Evolutionary conservation across 176 grass and related monocot species (phyloP), one percentile per base, ranked within the genome.

Genomic region (Pontederia crassipes): DNA sequence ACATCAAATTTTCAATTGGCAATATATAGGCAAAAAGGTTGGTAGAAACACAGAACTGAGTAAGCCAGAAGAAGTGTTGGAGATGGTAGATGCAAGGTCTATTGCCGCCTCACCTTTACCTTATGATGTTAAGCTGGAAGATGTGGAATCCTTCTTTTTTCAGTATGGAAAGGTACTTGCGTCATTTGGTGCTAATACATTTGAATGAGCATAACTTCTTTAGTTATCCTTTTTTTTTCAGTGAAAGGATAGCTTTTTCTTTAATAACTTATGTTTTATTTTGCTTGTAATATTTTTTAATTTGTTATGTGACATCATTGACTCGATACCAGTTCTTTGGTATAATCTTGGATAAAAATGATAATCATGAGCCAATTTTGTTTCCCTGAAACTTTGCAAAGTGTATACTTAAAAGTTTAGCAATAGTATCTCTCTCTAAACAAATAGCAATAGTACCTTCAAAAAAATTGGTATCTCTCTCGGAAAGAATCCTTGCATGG

Each of bases 101-200:
- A 32, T 93, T 74, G 88, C 94, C 14, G 94, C 54, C 51, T 83
- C 88, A 68, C 94, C 88, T 2, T 77, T 98, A 61, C 85, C 88
- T 72, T 79, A 86, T 77, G 89, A 86, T 73, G 77, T 89, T 54
- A 85, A 87, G 58, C 71, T 83, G 18, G 94, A 98, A 66, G 77
- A 81, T 70, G 82, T 98, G 27, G 68, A 93, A 15, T 85, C 85
- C 45, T 89, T 98, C 62, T 92, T 98, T 81, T 45, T 67, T 53
- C 65, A 81, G 16, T 26, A 61, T 52, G 84, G 81, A 49, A 98
- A 92, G 84, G 93, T 92, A 73, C 73, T 49, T 29, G 52, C 62
- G 24, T 61, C 13, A 72, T 11, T 65, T 26, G 49, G 57, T 62
- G 51, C 10, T 15, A 67, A 18, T 62, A 26, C 17, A 58, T 61